phyloP scores from a whole-genome alignment of 2,329 filamentous ascomycete species.

The Pseudogymnoascus sp. region DNA sequence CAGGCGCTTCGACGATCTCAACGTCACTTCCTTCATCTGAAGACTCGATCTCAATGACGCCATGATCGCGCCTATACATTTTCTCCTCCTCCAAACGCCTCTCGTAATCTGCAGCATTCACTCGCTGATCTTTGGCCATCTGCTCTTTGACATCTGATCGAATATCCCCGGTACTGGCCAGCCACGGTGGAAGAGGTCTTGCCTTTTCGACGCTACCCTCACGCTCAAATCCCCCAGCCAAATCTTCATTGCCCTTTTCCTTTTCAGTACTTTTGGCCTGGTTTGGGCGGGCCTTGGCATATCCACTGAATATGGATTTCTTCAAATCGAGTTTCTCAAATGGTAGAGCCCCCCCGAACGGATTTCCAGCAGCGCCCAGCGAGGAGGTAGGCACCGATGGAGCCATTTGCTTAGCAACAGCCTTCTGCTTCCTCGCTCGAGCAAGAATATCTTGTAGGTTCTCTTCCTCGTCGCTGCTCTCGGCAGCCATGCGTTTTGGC shows the following conservation, averaged over 20 bases:
- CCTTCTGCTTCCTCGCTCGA: conserved; percentile 60
- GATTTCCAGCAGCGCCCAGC: conserved; percentile 42
- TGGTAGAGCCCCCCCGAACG: conserved; percentile 75
- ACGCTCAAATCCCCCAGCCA: conserved; percentile 36
- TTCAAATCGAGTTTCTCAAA: conserved; percentile 80
- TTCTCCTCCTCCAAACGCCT: conserved; percentile 51
- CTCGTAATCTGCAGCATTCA: conserved; percentile 58
- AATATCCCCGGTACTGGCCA: conserved; percentile 59
- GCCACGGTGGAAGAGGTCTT: conserved; percentile 69
- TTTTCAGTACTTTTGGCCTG: conserved; percentile 5
- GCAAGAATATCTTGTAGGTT: conserved; percentile 72
- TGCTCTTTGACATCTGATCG: conserved; percentile 56
- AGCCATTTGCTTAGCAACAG: conserved; percentile 25
- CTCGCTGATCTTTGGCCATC: conserved; percentile 49
- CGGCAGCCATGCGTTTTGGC: conserved; percentile 37
- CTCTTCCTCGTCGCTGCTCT: conserved; percentile 67
- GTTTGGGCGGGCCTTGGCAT: background rate
- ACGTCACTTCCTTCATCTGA: conserved; percentile 51
- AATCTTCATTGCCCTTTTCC: conserved; percentile 24
- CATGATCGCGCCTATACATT: conserved; percentile 41
- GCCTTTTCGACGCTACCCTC: conserved; percentile 30
- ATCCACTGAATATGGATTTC: conserved; percentile 47
- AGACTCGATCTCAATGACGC: conserved; percentile 57
- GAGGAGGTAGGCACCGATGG: conserved; percentile 17
- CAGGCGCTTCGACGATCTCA: conserved; percentile 49